Evolutionary conservation across 2,329 filamentous ascomycete genomes (phyloP).

Genomic region (Aspergillus uvarum): DNA sequence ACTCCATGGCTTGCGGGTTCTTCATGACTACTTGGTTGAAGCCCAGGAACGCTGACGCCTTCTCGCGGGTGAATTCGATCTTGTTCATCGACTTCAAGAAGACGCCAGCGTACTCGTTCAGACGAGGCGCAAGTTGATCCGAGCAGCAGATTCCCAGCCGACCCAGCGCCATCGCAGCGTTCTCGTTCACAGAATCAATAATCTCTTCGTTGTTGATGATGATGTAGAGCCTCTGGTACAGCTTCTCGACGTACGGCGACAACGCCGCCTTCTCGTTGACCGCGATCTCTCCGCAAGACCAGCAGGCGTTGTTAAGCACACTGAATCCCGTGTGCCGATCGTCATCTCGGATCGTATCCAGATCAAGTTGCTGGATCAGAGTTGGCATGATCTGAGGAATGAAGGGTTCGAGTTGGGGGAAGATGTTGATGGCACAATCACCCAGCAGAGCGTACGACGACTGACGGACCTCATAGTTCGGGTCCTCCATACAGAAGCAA

Average conservation of each 20-base stretch:
- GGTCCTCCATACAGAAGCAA: conserved; percentile 87
- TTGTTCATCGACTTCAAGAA: conserved; percentile 81
- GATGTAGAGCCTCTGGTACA: conserved; percentile 73
- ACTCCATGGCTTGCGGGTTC: conserved; percentile 92
- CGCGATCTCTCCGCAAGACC: conserved; percentile 91
- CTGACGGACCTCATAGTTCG: conserved; percentile 87
- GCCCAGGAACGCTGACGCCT: conserved; percentile 87
- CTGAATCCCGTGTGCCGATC: conserved; percentile 83
- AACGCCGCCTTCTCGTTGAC: conserved; percentile 72
- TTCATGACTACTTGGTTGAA: conserved; percentile 81
- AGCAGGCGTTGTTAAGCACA: conserved; percentile 97
- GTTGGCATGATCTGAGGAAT: conserved; percentile 72
- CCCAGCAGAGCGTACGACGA: conserved; percentile 93
- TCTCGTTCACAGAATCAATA: conserved; percentile 84
- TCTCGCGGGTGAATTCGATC: conserved; percentile 87
- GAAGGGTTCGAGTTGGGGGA: conserved; percentile 72
- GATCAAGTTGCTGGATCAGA: conserved; percentile 82
- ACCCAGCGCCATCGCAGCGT: conserved; percentile 89
- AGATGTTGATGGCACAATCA: conserved; percentile 92
- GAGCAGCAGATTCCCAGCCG: conserved; percentile 79
- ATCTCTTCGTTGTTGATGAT: conserved; percentile 85
- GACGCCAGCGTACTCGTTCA: conserved; percentile 75
- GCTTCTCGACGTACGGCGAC: conserved; percentile 71
- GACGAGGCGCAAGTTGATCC: conserved; percentile 72
- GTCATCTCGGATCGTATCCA: conserved; percentile 73